Evolutionary conservation across 495 filamentous ascomycete genomes (phyloP).

Genomic region (Trichoderma parareesei): DNA sequence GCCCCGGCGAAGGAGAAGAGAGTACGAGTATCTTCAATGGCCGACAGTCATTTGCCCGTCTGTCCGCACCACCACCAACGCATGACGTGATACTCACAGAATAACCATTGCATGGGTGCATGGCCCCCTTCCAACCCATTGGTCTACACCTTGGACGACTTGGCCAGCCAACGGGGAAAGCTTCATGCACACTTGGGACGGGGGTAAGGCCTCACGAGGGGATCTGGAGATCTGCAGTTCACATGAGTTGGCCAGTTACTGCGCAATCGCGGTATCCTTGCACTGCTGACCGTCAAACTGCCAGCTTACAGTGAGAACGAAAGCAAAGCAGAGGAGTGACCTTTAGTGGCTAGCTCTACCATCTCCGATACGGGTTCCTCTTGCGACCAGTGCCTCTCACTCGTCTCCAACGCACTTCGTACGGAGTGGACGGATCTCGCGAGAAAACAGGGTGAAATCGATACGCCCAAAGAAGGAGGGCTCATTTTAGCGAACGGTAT

Average conservation of each 20-base stretch:
- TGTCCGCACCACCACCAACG: not conserved
- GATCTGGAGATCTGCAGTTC: not conserved
- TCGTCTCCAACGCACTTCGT: not conserved
- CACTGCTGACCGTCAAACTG: not conserved
- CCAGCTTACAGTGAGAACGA: not conserved
- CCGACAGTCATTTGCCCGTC: not conserved
- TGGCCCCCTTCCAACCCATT: not conserved
- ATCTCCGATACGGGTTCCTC: not conserved
- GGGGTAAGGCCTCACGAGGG: not conserved
- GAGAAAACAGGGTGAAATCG: not conserved
- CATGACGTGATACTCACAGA: constrained; percentile 6
- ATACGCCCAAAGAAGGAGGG: not conserved
- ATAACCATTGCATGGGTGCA: not conserved
- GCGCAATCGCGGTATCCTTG: too few relatives aligned
- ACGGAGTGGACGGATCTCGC: not conserved
- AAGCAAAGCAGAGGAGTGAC: too few relatives aligned
- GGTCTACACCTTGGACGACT: not conserved
- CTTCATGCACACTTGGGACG: not conserved
- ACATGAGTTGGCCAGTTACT: not conserved
- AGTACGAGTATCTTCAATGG: too few relatives aligned
- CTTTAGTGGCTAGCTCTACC: too few relatives aligned
- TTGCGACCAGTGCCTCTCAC: not conserved
- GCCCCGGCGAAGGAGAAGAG: not conserved
- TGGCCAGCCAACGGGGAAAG: not conserved
- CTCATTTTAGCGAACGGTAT: not conserved